Base-by-base conservation (phyloP, 257 asterid genomes). In the Pogostemon cablin region DNA sequence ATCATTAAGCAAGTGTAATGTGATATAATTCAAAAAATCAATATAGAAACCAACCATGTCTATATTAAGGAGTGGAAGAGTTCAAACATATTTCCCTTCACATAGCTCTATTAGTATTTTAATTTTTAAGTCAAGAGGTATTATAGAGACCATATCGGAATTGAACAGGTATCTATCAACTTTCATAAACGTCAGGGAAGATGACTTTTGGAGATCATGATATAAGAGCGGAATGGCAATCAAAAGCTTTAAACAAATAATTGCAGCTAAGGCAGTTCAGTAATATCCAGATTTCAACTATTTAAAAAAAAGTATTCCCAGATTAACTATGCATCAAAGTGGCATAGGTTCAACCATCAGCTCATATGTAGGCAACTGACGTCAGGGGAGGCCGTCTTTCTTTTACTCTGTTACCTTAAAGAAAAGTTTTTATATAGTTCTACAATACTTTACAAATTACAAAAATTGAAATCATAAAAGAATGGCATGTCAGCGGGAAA, bases 201-300 rank as follows among this genome's bases (percentile, higher is more conserved):
- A 12, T 7, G 57, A 71, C 44, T 17, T 46, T 52, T 41, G 69
- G 46, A 9, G 56, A 65, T 42, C 38, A 10, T 41, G 60, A 38
- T 44, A 49, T 42, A 39, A 37, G 67, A 76, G 57, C 69, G 6
- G 50, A 44, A 75, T 47, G 69, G 37, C 64, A 66, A 41, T 75
- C 54, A 68, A 67, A 57, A 65, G 63, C 54, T 43, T 32, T 66
- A 61, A 65, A 49, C 58, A 59, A 59, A 25, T 64, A 79, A 68
- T 41, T 55, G 62, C 72, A 54, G 57, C 67, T 50, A 58, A 15
- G 61, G 61, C 12, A 61, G 10, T 62, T 63, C 3, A 10, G 39
- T 63, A 50, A 37, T 46, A 42, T 56, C 48, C 37, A 59, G 20
- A 17, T 34, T 65, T 58, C 47, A 20, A 20, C 63, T 41, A 65